A percentile compares a stretch with the other conserved stretches of the same genome.
Evolutionary conservation across 495 filamentous ascomycete genomes (phyloP).

Genomic region (Corynascus novoguineensis): DNA sequence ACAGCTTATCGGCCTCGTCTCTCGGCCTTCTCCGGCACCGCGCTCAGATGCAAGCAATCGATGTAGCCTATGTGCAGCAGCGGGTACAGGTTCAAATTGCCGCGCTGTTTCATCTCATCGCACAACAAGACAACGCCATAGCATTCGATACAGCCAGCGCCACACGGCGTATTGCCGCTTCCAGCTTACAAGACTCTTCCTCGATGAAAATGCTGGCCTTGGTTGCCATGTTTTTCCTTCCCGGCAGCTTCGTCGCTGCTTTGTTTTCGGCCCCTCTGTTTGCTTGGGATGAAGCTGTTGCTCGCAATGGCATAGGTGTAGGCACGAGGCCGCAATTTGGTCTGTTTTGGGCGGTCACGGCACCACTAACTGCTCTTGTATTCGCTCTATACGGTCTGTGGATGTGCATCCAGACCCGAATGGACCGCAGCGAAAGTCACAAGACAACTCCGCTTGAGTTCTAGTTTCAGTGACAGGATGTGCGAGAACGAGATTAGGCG

Average conservation of each 20-base stretch:
- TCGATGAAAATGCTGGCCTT: slow-evolving; percentile 51
- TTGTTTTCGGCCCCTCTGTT: slow-evolving; percentile 29
- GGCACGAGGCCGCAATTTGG: slow-evolving; percentile 24
- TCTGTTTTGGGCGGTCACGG: slow-evolving; percentile 29
- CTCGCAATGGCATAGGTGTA: slow-evolving; percentile 9
- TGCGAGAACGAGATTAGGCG: no score
- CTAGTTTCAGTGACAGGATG: no score
- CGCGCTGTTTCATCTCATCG: slow-evolving; percentile 29
- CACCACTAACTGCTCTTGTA: slow-evolving; percentile 22
- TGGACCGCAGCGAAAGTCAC: slow-evolving; percentile 12
- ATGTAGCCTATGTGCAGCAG: slow-evolving; percentile 26
- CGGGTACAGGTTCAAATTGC: slow-evolving; percentile 32
- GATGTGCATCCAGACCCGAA: slow-evolving; percentile 22
- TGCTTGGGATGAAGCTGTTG: slow-evolving; percentile 18
- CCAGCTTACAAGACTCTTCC: slow-evolving; percentile 41
- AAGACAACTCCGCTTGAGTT: no score
- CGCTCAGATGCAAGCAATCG: slow-evolving; percentile 25
- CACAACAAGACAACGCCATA: slow-evolving; percentile 32
- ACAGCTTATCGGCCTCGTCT: background rate
- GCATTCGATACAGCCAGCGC: slow-evolving; percentile 26
- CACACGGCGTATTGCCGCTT: slow-evolving; percentile 35
- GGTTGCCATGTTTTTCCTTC: slow-evolving; percentile 51
- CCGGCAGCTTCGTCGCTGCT: slow-evolving; percentile 45
- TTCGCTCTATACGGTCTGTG: slow-evolving; percentile 28
- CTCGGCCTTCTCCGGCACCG: slow-evolving; percentile 18